These are phyloP conservation scores for Solanum rostratum DNA, from an alignment of 257 asterid species.

Conservation along the genomic window DNA sequence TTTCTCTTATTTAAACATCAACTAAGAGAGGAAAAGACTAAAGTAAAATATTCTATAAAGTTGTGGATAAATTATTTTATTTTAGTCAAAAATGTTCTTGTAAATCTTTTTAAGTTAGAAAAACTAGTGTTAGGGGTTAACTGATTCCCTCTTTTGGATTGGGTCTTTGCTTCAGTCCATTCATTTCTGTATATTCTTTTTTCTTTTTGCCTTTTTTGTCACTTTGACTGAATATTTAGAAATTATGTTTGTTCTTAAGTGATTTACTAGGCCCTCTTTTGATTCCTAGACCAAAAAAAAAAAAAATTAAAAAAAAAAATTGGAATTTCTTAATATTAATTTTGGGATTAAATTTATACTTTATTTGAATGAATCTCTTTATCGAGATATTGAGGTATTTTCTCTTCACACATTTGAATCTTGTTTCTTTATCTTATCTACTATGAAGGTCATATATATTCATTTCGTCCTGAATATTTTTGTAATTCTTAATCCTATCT, in stretches of 20 bases:
- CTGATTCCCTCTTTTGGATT: neutral
- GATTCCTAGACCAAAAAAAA: too few species aligned
- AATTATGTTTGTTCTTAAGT: neutral
- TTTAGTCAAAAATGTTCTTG: neutral
- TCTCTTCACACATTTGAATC: neutral
- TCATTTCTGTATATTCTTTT: neutral
- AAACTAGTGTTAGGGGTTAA: neutral
- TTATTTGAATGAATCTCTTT: neutral
- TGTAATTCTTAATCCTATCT: neutral
- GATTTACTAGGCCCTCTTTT: neutral
- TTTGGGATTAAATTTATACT: neutral
- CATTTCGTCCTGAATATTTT: neutral
- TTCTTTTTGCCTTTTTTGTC: neutral
- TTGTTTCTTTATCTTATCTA: neutral
- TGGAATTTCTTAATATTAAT: too few species aligned
- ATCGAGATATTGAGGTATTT: neutral
- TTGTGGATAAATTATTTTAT: neutral
- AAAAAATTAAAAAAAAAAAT: too few species aligned
- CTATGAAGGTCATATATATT: neutral
- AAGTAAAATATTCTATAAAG: neutral
- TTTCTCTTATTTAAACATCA: neutral
- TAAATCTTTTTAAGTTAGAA: neutral
- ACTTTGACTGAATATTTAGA: neutral
- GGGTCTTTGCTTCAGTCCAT: neutral
- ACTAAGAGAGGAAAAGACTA: neutral